These are phyloP conservation scores for Symbiodinium pilosum DNA, from an alignment of 73 alveolate genomes.

Conservation along the genomic window DNA sequence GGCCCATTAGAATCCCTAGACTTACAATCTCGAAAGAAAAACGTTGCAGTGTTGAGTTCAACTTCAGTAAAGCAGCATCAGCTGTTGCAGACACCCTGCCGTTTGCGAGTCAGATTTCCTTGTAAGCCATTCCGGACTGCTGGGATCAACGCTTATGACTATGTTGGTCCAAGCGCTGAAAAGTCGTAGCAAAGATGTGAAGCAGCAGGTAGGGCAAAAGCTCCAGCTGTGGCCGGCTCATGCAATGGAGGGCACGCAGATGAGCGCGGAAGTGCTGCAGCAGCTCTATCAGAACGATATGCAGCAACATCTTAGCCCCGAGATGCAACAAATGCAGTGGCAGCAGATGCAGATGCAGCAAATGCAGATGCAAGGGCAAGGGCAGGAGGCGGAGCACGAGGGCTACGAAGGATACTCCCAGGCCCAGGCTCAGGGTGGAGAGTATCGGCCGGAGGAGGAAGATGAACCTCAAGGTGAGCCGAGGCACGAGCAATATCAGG, in stretches of 20 bases:
- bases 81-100: too few relatives aligned
- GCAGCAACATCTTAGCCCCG: constrained; percentile 38
- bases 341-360: constrained; percentile 39
- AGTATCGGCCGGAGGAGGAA: too few relatives aligned
- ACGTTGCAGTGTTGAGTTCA: too few relatives aligned
- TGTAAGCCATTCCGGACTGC: too few relatives aligned
- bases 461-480: too few relatives aligned
- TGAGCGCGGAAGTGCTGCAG: constrained; percentile 10
- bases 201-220: neutral
- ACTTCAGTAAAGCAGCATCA: too few relatives aligned
- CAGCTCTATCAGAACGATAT: constrained; percentile 36
- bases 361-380: neutral
- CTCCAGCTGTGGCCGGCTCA: neutral
- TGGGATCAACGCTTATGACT: too few relatives aligned
- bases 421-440: too few relatives aligned
- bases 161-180: neutral
- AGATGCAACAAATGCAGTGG: constrained; percentile 13
- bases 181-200: neutral
- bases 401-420: neutral
- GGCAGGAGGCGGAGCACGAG: neutral
- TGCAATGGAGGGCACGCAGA: neutral
- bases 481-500: too few relatives aligned
- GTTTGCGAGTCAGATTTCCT: too few relatives aligned
- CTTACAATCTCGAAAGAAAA: too few relatives aligned
- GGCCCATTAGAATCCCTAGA: too few relatives aligned